A percentile compares a stretch with the other conserved stretches of the same genome.
These are phyloP conservation scores for Orbilia quercus DNA, from an alignment of 2,329 filamentous ascomycete genomes.

Conservation along the genomic window DNA sequence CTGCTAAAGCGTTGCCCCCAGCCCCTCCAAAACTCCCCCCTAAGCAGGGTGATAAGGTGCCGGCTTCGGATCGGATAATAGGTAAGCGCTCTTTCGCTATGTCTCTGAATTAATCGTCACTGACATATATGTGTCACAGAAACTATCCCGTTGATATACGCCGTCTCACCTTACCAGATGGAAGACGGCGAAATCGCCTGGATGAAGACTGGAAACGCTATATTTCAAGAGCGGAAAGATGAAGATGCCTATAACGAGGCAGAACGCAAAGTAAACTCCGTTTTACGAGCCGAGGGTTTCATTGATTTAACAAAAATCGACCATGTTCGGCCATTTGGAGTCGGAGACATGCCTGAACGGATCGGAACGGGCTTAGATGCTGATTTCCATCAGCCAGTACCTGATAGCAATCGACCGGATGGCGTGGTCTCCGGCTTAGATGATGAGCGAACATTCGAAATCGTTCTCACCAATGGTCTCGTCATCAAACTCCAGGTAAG, in stretches of 20 bases:
- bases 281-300: constrained; percentile 72
- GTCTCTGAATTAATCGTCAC: background rate
- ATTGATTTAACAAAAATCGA: constrained; percentile 71
- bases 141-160: constrained; percentile 69
- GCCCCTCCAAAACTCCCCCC: constrained; percentile 69
- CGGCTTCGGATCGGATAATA: constrained; percentile 68
- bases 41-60: constrained; percentile 65
- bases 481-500: constrained; percentile 71
- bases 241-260: constrained; percentile 71
- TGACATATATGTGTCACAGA: constrained; percentile 26
- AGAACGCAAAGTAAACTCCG: constrained; percentile 70
- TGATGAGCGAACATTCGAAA: constrained; percentile 71
- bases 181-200: constrained; percentile 69
- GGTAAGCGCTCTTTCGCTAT: constrained; percentile 61
- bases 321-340: constrained; percentile 68
- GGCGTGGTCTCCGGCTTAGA: constrained; percentile 69
- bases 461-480: constrained; percentile 72
- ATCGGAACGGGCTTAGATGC: constrained; percentile 48
- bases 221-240: constrained; percentile 68
- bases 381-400: constrained; percentile 55
- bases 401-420: constrained; percentile 67
- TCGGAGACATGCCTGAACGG: constrained; percentile 31
- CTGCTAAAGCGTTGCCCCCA: constrained; percentile 71
- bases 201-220: constrained; percentile 66
- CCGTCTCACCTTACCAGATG: constrained; percentile 72